Conservation (phyloP, 345 rosid genomes). For the Dipteronia sinensis region DNA sequence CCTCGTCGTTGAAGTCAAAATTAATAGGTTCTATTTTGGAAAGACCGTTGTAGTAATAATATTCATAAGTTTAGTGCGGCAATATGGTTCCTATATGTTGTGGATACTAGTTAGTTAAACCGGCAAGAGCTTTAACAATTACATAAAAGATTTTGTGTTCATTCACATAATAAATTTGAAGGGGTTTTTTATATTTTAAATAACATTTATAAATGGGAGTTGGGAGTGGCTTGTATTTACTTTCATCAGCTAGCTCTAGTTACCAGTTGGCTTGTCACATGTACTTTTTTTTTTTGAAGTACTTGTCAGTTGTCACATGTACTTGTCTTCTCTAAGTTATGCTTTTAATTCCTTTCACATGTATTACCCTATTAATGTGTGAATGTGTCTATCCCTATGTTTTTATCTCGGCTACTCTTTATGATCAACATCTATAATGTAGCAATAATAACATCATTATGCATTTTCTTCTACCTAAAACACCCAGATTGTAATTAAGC, state of each 20-base stretch:
- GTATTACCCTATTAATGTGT: not conserved
- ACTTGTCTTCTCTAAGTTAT: not conserved
- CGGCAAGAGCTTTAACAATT: no score
- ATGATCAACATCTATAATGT: not conserved
- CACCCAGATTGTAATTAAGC: no score
- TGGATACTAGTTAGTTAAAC: not conserved
- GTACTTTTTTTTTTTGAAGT: no score
- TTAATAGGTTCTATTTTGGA: not conserved
- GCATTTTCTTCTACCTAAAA: not conserved
- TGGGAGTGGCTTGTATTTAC: not conserved
- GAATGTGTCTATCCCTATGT: not conserved
- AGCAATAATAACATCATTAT: not conserved
- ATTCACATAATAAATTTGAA: no score
- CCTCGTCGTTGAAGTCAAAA: no score
- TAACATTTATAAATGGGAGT: not conserved
- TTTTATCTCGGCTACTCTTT: not conserved
- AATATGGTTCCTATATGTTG: not conserved
- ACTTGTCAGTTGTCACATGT: not conserved
- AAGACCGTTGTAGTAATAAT: not conserved
- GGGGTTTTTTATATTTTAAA: no score
- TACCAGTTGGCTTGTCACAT: no score
- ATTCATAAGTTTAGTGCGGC: not conserved
- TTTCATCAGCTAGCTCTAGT: not conserved
- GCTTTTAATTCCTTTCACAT: not conserved
- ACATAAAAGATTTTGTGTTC: not conserved